A percentile compares a stretch with the other conserved stretches of the same genome.
Conservation (phyloP, 371 early-diverging fungal genomes). For the Mortierella sp. region DNA sequence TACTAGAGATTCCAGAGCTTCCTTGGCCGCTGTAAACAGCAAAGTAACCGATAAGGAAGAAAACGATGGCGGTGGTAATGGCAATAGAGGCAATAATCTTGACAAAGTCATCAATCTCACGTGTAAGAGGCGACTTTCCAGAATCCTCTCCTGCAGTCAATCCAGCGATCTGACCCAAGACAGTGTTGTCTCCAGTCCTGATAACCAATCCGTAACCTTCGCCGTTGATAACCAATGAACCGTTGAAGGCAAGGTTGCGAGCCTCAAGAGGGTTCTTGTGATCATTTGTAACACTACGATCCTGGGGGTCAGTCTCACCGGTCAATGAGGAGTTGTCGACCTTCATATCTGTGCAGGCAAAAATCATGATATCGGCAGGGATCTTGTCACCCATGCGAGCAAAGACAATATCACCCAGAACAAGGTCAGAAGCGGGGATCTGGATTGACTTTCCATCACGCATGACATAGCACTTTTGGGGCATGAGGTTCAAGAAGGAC, state of each 20-base stretch:
- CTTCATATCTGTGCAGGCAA: constrained; percentile 84
- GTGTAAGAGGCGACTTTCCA: constrained; percentile 76
- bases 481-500: constrained; percentile 93
- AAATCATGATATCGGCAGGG: constrained; percentile 90
- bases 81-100: constrained; percentile 90
- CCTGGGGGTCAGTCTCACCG: constrained; percentile 95
- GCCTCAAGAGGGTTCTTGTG: constrained; percentile 90
- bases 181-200: constrained; percentile 91
- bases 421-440: constrained; percentile 79
- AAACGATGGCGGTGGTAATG: constrained; percentile 77
- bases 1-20: constrained; percentile 69
- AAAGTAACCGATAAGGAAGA: constrained; percentile 83
- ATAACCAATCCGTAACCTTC: constrained; percentile 94
- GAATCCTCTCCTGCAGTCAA: constrained; percentile 83
- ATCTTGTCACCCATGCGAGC: constrained; percentile 94
- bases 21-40: constrained; percentile 55
- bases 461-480: constrained; percentile 80
- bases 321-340: constrained; percentile 98
- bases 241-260: constrained; percentile 89
- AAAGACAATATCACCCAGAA: constrained; percentile 90
- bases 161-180: constrained; percentile 95
- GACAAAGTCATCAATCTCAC: constrained; percentile 88
- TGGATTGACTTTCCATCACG: constrained; percentile 79
- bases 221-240: constrained; percentile 88
- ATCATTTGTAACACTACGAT: constrained; percentile 70